Evolutionary conservation across 2,329 filamentous ascomycete genomes (phyloP).

Genomic region (Pseudogymnoascus sp.): DNA sequence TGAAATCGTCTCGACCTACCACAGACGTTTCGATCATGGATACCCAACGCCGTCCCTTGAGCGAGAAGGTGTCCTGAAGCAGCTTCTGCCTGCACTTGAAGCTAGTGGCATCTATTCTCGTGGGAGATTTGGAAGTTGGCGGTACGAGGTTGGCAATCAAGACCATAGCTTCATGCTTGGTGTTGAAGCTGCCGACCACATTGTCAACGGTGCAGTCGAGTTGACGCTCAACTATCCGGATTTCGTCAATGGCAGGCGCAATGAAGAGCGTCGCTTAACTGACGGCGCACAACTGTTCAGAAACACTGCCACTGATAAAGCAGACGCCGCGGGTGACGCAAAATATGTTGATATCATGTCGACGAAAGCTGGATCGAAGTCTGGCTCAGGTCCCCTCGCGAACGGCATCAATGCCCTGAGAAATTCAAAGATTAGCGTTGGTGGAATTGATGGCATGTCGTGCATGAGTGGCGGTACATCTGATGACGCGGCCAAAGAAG

Average conservation of each 20-base stretch:
- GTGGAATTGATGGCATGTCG: neutral
- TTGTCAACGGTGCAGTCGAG: conserved; percentile 65
- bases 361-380: neutral
- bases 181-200: conserved; percentile 65
- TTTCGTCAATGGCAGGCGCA: conserved; percentile 54
- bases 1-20: conserved; percentile 96
- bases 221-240: conserved; percentile 72
- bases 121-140: conserved; percentile 95
- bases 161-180: conserved; percentile 73
- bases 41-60: conserved; percentile 94
- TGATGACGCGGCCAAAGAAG: neutral
- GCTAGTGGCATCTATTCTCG: conserved; percentile 88
- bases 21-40: conserved; percentile 95
- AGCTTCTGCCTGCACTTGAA: conserved; percentile 88
- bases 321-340: conserved; percentile 27
- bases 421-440: conserved; percentile 6
- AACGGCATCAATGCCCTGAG: conserved; percentile 6
- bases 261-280: conserved; percentile 31
- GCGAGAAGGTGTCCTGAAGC: conserved; percentile 86
- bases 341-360: conserved; percentile 25
- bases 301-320: conserved; percentile 22
- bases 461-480: neutral
- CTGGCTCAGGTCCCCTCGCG: neutral
- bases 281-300: conserved; percentile 29
- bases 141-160: conserved; percentile 82